A percentile compares a stretch with the other conserved stretches of the same genome.
phyloP scores from a whole-genome alignment of 176 grass and related monocot species.

The Aegilops bicornis region DNA sequence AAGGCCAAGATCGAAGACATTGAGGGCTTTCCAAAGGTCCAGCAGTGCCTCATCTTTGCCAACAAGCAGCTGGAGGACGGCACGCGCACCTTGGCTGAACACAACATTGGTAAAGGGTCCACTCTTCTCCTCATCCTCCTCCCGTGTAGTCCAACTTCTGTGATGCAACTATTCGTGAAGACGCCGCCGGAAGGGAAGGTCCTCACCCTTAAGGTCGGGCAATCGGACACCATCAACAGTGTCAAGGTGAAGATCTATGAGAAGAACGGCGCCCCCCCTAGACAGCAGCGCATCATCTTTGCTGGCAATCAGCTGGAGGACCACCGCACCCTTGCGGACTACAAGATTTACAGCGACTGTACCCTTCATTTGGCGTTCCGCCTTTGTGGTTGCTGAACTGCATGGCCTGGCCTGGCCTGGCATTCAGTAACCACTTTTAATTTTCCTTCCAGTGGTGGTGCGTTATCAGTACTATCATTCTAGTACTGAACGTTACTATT shows the following conservation, averaged over 20 bases:
- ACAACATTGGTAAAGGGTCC: neutral
- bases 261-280: rapidly evolving
- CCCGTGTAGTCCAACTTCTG: neutral
- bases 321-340: neutral
- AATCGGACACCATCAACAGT: neutral
- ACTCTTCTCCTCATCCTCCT: neutral
- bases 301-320: no score
- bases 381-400: neutral
- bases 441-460: neutral
- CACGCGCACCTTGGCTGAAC: neutral
- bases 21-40: no score
- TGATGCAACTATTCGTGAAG: neutral
- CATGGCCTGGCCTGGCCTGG: no score
- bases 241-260: neutral
- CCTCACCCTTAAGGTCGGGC: neutral
- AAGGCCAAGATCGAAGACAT: no score
- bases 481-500: no score
- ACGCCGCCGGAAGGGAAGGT: rapidly evolving
- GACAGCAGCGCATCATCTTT: no score
- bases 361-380: neutral
- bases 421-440: no score
- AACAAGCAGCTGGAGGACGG: neutral
- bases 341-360: neutral
- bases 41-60: neutral
- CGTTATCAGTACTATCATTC: no score